Base-by-base conservation (phyloP, 2,329 filamentous ascomycete species). In the Hortaea sp. region DNA sequence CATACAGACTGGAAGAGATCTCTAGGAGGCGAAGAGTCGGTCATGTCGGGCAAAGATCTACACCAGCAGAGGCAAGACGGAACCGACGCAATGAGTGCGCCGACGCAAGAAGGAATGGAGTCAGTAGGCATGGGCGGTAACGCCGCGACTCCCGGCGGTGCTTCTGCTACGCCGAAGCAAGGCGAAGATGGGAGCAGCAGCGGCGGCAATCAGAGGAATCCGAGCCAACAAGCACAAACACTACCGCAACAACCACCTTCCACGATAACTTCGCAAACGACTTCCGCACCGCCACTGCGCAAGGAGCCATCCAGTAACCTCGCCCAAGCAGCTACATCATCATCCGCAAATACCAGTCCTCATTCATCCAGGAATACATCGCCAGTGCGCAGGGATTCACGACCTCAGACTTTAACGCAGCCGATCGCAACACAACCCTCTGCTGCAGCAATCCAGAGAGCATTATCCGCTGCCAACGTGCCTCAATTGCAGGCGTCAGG, bases 381-480 rank as follows among this genome's bases (percentile, higher is more conserved):
- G 42, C 71, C 71, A 5, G 62, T 66, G 41, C 65, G 70, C 47
- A 71, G 68, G 57, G 71, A 68, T 58, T 72, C 69, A 53, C 60
- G 69, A 44, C 65, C 60, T 7, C 43, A 49, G 10, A 53, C 57
- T 44, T 50, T 66, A 30, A 52, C 65, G 7, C 59, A 51, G 41
- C 52, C 62, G 20, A 59, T 60, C 42, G 64, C 63, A 47, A 75
- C 70, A 47, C 70, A 76, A 46, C 75, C 80, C 32, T 79, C 80
- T 43, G 75, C 81, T 28, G 74, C 79, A 27, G 72, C 81, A 13
- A 72, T 81, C 47, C 77, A 84, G 64, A 78, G 81, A 62, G 77
- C 80, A 49, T 70, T 90, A 42, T 84, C 85, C 11, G 76, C 84
- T 34, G 71, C 81, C 32, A 81, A 73, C 53, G 83, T 80, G 42